Evolutionary conservation across 2,329 filamentous ascomycete genomes (phyloP).

Genomic region (Cladosporium cucumerinum): DNA sequence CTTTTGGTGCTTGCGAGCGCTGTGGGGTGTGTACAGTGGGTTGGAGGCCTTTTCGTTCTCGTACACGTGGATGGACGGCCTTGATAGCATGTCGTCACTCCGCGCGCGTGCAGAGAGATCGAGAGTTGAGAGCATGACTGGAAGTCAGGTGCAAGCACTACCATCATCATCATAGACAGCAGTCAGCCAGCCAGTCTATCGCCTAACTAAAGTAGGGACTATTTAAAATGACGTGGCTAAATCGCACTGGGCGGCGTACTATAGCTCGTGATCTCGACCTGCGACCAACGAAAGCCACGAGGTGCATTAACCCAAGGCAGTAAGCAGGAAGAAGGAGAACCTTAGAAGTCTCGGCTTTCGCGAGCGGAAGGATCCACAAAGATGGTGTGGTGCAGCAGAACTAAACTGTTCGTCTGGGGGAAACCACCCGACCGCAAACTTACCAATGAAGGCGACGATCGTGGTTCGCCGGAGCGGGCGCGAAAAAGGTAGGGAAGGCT

Average conservation of each 20-base stretch:
- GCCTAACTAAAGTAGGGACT: not conserved
- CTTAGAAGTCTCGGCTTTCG: not conserved
- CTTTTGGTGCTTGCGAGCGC: not conserved
- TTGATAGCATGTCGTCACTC: not conserved
- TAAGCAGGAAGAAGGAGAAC: not conserved
- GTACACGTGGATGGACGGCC: not conserved
- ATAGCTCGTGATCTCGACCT: not conserved
- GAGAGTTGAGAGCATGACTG: not conserved
- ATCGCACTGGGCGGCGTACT: not conserved
- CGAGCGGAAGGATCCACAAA: not conserved
- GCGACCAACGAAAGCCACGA: not conserved
- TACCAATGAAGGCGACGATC: conserved; percentile 1
- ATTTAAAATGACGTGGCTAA: not conserved
- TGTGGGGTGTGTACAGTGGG: not conserved
- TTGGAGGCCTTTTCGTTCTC: not conserved
- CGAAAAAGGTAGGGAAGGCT: not conserved
- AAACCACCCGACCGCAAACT: not conserved
- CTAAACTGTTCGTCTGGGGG: not conserved
- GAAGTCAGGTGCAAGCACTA: not conserved
- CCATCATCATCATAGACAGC: not conserved
- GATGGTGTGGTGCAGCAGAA: not conserved
- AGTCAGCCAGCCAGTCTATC: not conserved
- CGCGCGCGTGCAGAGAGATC: not conserved
- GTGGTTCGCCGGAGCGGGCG: conserved; percentile 4
- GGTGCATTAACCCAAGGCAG: not conserved